Evolutionary conservation across 2,329 filamentous ascomycete species (phyloP), one percentile per base, ranked within the genome.

Genomic region (Sporothrix humicola): DNA sequence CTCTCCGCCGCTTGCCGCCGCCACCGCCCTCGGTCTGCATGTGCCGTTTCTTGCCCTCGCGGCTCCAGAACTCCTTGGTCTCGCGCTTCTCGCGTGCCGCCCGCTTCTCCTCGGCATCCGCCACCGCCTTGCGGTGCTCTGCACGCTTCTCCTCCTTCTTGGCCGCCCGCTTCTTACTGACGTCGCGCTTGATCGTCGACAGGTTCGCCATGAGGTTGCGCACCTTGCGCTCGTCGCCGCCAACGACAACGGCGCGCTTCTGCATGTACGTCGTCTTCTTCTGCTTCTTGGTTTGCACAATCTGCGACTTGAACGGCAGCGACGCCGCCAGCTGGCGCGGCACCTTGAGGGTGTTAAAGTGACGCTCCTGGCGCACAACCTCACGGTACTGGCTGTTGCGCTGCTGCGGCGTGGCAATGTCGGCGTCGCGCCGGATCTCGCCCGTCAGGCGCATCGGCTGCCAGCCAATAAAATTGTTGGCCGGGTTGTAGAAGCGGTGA

Each of bases 401-500:
- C 78, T 91, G 87, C 79, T 91, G 87, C 0, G 96, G 96, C 0
- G 94, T 95, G 7, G 91, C 84, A 63, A 98, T 85, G 75, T 87
- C 88, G 81, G 94, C 84, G 71, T 91, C 93, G 61, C 90, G 90
- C 58, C 96, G 93, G 77, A 99, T 92, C 84, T 97, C 90, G 74
- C 96, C 96, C 0, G 96, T 98, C 54, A 98, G 86, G 31, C 96
- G 92, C 96, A 99, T 99, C 72, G 91, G 90, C 79, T 92, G 89
- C 96, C 96, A 98, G 75, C 93, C 93, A 74, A 98, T 87, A 54
- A 98, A 88, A 82, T 99, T 97, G 74, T 94, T 96, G 72, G 97
- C 95, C 0, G 94, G 93, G 82, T 98, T 98, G 86, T 98, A 98
- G 88, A 97, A 99, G 74, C 95, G 91, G 82, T 94, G 94, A 1